Evolutionary conservation across 257 asterid genomes (phyloP), one percentile per base, ranked within the genome.

Genomic region (Euphrasia confusa): DNA sequence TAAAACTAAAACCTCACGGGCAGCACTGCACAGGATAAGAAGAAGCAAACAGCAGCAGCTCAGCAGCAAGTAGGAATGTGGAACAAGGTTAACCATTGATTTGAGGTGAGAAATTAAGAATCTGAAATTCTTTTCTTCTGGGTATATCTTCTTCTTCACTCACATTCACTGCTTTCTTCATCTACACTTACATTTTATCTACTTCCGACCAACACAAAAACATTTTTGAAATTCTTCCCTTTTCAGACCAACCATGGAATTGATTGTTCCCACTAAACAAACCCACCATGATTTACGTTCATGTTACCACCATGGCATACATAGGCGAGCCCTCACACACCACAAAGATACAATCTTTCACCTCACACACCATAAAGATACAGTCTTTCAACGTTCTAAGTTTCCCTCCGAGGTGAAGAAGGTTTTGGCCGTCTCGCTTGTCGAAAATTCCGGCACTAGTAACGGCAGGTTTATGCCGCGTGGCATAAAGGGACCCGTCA

Each of bases 391-490:
- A 33, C 66, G 58, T 65, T 53, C 57, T 15, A 69, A 68, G 53
- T 64, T 58, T 7, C 70, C 10, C 67, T 68, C 17, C 45, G 62
- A 61, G 56, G 64, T 66, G 44, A 83, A 65, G 42, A 70, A 66
- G 78, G 78, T 80, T 6, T 74, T 69, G 62, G 88, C 88, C 66
- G 70, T 73, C 63, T 83, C 88, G 10, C 77, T 57, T 54, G 73
- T 73, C 11, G 90, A 79, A 53, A 72, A 72, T 56, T 66, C 64
- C 15, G 45, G 74, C 49, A 64, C 69, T 30, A 30, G 4, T 14
- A 83, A 82, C 69, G 87, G 90, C 65, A 63, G 79, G 74, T 60
- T 79, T n/a, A 47, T 11, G 15, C 60, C 74, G n/a, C 70, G 39
- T 35, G 72, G 68, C 54, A 10, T 50, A 48, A 54, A 17, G 59